These are phyloP conservation scores for Picocystis salinarum DNA, from an alignment of 139 green algal genomes.

Conservation along the genomic window DNA sequence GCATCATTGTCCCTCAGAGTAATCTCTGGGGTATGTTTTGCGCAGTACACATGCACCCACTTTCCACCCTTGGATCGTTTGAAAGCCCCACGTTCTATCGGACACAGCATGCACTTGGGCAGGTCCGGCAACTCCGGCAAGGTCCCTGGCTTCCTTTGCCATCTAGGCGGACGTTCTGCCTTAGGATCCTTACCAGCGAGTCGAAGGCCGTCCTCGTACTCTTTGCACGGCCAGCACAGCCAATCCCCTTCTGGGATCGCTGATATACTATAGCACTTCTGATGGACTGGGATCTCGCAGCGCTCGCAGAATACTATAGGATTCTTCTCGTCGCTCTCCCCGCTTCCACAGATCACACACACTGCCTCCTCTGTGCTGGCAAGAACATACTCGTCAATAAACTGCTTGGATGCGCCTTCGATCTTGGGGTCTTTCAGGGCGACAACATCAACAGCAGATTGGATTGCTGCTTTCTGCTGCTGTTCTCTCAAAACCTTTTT, in stretches of 20 bases:
- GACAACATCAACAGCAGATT: constrained; percentile 15
- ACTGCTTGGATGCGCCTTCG: neutral
- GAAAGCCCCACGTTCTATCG: constrained; percentile 62
- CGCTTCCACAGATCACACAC: constrained; percentile 68
- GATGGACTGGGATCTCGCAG: constrained; percentile 78
- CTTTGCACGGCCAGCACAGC: constrained; percentile 72
- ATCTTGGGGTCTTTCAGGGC: constrained; percentile 4
- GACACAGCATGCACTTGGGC: constrained; percentile 52
- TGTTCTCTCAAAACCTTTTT: constrained; percentile 43
- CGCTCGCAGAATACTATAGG: constrained; percentile 81
- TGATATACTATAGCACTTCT: constrained; percentile 58
- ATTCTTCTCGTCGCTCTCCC: constrained; percentile 44
- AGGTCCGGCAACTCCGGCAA: constrained; percentile 2
- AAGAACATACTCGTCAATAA: neutral
- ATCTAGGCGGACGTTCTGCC: constrained; percentile 38
- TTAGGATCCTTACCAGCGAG: constrained; percentile 18
- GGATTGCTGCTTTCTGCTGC: constrained; percentile 29
- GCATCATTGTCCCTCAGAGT: constrained; percentile 10
- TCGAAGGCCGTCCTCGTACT: constrained; percentile 42
- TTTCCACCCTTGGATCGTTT: constrained; percentile 24
- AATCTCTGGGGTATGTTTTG: constrained; percentile 33
- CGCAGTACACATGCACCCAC: too few species aligned
- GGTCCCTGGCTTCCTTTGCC: constrained; percentile 5
- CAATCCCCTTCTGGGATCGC: constrained; percentile 48
- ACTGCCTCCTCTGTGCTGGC: constrained; percentile 40